Evolutionary conservation across 768 basidiomycete genomes (phyloP).

Genomic region (Clitopilus hobsonii): DNA sequence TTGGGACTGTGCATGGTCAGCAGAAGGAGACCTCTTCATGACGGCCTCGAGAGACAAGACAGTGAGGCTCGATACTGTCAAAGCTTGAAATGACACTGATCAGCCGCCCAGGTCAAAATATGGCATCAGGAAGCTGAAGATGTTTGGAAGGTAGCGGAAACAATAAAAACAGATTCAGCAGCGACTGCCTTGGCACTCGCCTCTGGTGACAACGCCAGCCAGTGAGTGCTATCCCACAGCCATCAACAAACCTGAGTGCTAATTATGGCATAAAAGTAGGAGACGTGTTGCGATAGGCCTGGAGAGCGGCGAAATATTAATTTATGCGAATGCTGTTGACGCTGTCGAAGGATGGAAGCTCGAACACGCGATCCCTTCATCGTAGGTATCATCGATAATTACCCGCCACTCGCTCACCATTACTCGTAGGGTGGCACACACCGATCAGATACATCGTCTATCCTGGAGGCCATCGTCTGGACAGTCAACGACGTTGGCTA

Average conservation of each 20-base stretch:
- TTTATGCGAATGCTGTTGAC: conserved; percentile 42
- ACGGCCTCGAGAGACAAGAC: conserved; percentile 96
- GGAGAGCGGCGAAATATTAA: conserved; percentile 71
- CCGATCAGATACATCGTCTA: conserved; percentile 74
- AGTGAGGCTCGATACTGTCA: conserved; percentile 28
- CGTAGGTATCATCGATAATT: conserved; percentile 34
- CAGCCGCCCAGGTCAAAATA: conserved; percentile 65
- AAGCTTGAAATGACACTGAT: neutral
- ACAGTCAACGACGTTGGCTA: conserved; percentile 58
- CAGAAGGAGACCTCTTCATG: conserved; percentile 74
- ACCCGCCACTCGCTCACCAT: neutral
- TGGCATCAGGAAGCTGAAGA: conserved; percentile 49
- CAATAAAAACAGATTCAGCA: conserved; percentile 68
- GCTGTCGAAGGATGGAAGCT: conserved; percentile 40
- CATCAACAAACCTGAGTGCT: neutral
- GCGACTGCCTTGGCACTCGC: conserved; percentile 79
- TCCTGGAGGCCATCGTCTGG: conserved; percentile 62
- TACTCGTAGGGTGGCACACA: conserved; percentile 58
- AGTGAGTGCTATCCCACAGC: too few relatives aligned
- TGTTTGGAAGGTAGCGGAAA: conserved; percentile 54
- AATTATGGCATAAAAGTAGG: neutral
- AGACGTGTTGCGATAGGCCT: conserved; percentile 76
- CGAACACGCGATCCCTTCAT: conserved; percentile 39
- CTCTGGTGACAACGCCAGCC: conserved; percentile 15
- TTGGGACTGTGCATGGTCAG: conserved; percentile 91